Evolutionary conservation across 2,329 filamentous ascomycete genomes (phyloP).

Genomic region (Pseudomassariella vexata): DNA sequence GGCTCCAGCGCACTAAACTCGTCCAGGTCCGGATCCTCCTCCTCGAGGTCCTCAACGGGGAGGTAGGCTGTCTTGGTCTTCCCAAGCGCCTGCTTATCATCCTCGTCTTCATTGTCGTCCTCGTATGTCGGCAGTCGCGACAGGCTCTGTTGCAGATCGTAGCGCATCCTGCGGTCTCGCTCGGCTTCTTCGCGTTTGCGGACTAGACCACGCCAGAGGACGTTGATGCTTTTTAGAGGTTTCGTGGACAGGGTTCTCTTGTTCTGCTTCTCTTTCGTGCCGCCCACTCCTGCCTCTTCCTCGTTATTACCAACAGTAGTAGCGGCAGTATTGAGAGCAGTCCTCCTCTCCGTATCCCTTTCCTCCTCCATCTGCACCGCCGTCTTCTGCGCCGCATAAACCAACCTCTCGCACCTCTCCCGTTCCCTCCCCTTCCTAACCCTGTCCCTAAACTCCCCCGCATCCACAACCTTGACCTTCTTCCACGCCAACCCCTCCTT

Average conservation of each 20-base stretch:
- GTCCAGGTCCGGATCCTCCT: constrained; percentile 75
- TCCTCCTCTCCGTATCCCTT: constrained; percentile 18
- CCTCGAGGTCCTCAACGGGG: constrained; percentile 64
- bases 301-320: constrained; percentile 8
- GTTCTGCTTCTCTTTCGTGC: constrained; percentile 19
- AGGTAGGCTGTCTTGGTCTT: constrained; percentile 49
- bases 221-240: constrained; percentile 62
- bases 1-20: constrained; percentile 68
- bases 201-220: constrained; percentile 75
- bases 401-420: constrained; percentile 60
- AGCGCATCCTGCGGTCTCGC: constrained; percentile 57
- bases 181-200: constrained; percentile 65
- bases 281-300: constrained; percentile 11
- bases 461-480: constrained; percentile 54
- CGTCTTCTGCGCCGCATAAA: constrained; percentile 75
- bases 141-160: constrained; percentile 61
- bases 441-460: constrained; percentile 67
- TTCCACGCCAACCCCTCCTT: constrained; percentile 38
- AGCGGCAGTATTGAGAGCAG: constrained; percentile 6
- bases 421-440: constrained; percentile 66
- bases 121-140: constrained; percentile 59
- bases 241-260: constrained; percentile 33
- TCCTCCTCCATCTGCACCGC: constrained; percentile 70
- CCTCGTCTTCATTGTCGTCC: constrained; percentile 63
- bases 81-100: constrained; percentile 66